Evolutionary conservation across 2,329 filamentous ascomycete genomes (phyloP), one percentile per base, ranked within the genome.

Genomic region (Colletotrichum lindemuthianum): DNA sequence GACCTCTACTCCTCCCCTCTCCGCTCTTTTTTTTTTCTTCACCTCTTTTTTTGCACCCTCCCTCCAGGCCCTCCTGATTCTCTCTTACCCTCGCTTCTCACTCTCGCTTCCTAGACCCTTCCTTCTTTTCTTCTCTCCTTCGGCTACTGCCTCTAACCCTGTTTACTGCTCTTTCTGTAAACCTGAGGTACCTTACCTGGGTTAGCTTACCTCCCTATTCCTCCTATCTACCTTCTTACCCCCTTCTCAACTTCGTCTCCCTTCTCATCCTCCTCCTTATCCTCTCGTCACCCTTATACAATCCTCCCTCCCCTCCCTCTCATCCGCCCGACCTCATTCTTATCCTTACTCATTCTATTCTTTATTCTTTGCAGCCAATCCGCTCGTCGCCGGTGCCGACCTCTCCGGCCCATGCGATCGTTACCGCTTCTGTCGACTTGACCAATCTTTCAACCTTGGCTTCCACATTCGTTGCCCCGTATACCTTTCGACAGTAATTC

Each of bases 61-160:
- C 49, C 36, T 16, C 16, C 39, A 24, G 54, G 33, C 48, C 59
- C 50, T 48, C 34, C 47, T 54, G 56, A 24, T 41, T 24, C 39
- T 44, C 63, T 66, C 68, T 70, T 65, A 66, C 67, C 64, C 68
- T 68, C 68, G 68, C 67, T 67, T 60, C 72, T 73, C 72, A 68
- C 57, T 66, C 61, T 60, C 65, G 64, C 67, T 58, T 67, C 76
- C 71, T 72, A 70, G 70, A 70, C 68, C 71, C 69, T 72, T 73
- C 69, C 70, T 72, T 69, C 72, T 68, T 68, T 67, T 70, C 68
- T 72, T 70, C 69, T 72, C 73, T 74, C 75, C 64, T 64, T 59
- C 60, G 60, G 37, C 48, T 51, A 41, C 60, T 50, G 41, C 41
- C 40, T 24, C 24, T 41, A 37, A 52, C 60, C 57, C 57, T 64